A percentile compares a stretch with the other conserved stretches of the same genome.
Evolutionary conservation across 2,329 filamentous ascomycete species (phyloP).

Genomic region (Xylaria sp.): DNA sequence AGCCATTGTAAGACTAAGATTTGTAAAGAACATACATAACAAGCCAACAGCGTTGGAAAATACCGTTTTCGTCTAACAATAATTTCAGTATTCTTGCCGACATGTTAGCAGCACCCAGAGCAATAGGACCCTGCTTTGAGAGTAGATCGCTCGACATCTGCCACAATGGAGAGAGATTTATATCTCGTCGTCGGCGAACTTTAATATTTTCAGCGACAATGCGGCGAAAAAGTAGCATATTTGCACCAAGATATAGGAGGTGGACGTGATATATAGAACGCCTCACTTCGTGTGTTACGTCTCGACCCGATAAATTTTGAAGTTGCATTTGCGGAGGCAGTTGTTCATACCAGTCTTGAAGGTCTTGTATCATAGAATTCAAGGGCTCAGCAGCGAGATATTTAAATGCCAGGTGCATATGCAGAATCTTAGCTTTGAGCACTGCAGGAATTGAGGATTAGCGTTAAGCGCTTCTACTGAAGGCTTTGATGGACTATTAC

Average conservation of each 20-base stretch:
- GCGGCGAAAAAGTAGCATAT: slow-evolving; percentile 12
- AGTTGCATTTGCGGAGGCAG: slow-evolving; percentile 15
- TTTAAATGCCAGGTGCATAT: slow-evolving; percentile 4
- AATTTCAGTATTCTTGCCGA: slow-evolving; percentile 13
- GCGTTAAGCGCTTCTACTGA: no score
- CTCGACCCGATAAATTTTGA: background rate
- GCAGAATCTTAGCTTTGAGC: slow-evolving; percentile 13
- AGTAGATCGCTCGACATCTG: slow-evolving; percentile 1
- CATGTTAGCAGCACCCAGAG: slow-evolving; percentile 4
- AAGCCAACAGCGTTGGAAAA: slow-evolving; percentile 8
- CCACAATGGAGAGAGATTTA: background rate
- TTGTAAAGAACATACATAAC: slow-evolving; percentile 1
- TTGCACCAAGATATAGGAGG: slow-evolving; percentile 14
- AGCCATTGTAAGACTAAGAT: no score
- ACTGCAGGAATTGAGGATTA: background rate
- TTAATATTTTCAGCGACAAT: slow-evolving; percentile 5
- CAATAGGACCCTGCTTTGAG: slow-evolving; percentile 4
- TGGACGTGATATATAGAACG: slow-evolving; percentile 15
- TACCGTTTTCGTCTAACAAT: slow-evolving; percentile 5
- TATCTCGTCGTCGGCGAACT: background rate
- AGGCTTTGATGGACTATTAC: background rate
- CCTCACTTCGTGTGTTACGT: slow-evolving; percentile 3
- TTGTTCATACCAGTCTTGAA: slow-evolving; percentile 4
- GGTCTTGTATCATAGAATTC: slow-evolving; percentile 9
- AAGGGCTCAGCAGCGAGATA: slow-evolving; percentile 1